These are phyloP conservation scores for Dactylellina parvicollis DNA, from an alignment of 2,329 filamentous ascomycete species.

Conservation along the genomic window DNA sequence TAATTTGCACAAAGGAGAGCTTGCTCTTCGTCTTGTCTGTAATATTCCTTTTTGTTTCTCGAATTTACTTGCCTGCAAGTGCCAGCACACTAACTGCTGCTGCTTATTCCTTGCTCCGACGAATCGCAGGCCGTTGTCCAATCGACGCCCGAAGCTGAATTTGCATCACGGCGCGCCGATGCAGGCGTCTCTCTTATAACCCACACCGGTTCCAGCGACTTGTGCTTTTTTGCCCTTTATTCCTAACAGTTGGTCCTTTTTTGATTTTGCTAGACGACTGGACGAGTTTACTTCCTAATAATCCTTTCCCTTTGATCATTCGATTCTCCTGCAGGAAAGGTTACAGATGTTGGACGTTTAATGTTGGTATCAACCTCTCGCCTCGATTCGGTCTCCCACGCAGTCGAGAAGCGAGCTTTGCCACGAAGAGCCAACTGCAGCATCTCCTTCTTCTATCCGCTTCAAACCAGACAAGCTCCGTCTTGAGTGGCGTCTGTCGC, in stretches of 20 bases:
- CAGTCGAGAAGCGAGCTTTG: slow-evolving; percentile 26
- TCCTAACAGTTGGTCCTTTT: slow-evolving; percentile 27
- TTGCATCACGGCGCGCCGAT: slow-evolving; percentile 49
- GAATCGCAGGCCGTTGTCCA: slow-evolving; percentile 37
- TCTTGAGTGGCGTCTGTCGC: slow-evolving; percentile 50
- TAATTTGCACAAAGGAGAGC: slow-evolving; percentile 43
- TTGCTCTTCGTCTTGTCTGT: slow-evolving; percentile 7
- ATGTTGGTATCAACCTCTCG: slow-evolving; percentile 40
- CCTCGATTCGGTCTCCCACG: slow-evolving; percentile 18
- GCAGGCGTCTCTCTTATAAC: slow-evolving; percentile 52
- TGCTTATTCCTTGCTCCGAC: slow-evolving; percentile 35
- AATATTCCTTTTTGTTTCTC: slow-evolving; percentile 30
- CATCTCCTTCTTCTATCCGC: slow-evolving; percentile 13
- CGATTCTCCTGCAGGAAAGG: slow-evolving; percentile 38
- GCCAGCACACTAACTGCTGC: slow-evolving; percentile 28
- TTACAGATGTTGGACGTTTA: slow-evolving; percentile 41
- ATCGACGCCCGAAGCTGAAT: slow-evolving; percentile 35
- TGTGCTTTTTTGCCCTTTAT: slow-evolving; percentile 42
- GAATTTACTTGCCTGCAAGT: slow-evolving; percentile 3
- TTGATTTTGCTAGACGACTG: slow-evolving; percentile 38
- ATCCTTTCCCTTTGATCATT: slow-evolving; percentile 36
- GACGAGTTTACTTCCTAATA: slow-evolving; percentile 40
- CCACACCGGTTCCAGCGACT: slow-evolving; percentile 20
- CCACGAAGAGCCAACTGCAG: slow-evolving; percentile 33
- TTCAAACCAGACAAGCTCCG: slow-evolving; percentile 33